Evolutionary conservation across 2,329 filamentous ascomycete species (phyloP).

Genomic region (Calycina marina): DNA sequence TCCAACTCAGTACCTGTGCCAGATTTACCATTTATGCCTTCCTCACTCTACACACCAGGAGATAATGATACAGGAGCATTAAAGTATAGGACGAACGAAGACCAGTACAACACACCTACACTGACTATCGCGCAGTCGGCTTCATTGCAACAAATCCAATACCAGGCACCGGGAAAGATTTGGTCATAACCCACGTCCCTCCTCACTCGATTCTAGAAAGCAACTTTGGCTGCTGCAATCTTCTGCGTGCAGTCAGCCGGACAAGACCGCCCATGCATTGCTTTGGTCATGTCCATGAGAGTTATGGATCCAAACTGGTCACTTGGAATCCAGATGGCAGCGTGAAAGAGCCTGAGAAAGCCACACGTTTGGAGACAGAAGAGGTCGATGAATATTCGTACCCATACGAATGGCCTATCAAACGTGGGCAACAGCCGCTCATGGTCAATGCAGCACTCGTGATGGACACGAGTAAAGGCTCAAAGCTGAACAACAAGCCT

Average conservation of each 20-base stretch:
- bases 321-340: slow-evolving; percentile 28
- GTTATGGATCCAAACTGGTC: slow-evolving; percentile 34
- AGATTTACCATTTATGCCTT: slow-evolving; percentile 22
- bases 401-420: slow-evolving; percentile 18
- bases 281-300: slow-evolving; percentile 49
- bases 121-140: no score
- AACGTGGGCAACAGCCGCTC: slow-evolving; percentile 33
- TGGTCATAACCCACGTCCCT: slow-evolving; percentile 48
- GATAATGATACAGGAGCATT: no score
- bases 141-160: slow-evolving; percentile 12
- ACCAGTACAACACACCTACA: no score
- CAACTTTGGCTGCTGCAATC: slow-evolving; percentile 34
- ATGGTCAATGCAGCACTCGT: slow-evolving; percentile 44
- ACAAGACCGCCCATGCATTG: slow-evolving; percentile 39
- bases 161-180: slow-evolving; percentile 26
- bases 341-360: slow-evolving; percentile 22
- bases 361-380: slow-evolving; percentile 12
- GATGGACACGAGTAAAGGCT: slow-evolving; percentile 14
- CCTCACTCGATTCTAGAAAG: slow-evolving; percentile 35
- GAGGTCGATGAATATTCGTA: slow-evolving; percentile 24
- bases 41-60: slow-evolving; percentile 22
- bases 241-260: slow-evolving; percentile 34
- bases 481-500: slow-evolving; percentile 12
- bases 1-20: slow-evolving; percentile 19
- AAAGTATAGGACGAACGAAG: no score